Base-by-base conservation (phyloP, 768 basidiomycete species). In the Ephemerocybe angulata region DNA sequence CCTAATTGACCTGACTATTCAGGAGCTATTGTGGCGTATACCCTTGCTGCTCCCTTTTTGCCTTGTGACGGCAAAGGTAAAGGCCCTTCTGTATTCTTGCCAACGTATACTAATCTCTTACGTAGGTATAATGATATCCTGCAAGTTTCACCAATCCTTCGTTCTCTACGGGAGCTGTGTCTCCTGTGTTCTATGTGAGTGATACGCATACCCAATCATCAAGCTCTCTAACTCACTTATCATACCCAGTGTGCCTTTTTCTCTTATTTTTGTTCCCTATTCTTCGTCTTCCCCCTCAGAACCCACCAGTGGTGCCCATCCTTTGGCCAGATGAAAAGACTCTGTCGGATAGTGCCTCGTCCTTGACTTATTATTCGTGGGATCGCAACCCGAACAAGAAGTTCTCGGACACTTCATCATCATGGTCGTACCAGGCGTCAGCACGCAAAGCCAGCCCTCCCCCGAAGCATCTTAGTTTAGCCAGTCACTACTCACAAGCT, bases 21-120 rank as follows among this genome's bases (percentile, higher is more conserved):
- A 76, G 75, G 73, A 44, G 62, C 63, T 11, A 63, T 75, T 31
- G 61, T 73, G 38, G 60, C 64, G 2, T 70, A 73, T 54, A 61
- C 65, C 56, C 37, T 70, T 38, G 64, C 65, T 37, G 63, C 65
- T 28, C 59, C 70, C 27, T 59, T 60, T 10, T 60, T 76, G 51
- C 73, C 74, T 11, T 76, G 74, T 52, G 60, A 65, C 35, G 69
- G 67, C 43, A 61, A 71, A 24, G 70, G 73, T 73, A 56, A 47
- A 58, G 22, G 22, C 35, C 30, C 15, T 55, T 27, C 3, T 31
- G 17, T n/a, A n/a, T n/a, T n/a, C n/a, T n/a, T n/a, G n/a, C n/a
- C n/a, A n/a, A n/a, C n/a, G n/a, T n/a, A n/a, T n/a, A 22, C 51
- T 44, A 21, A 3, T 30, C 10, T 47, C 24, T 22, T 43, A 25